Conservation (phyloP, 1,139 yeast species). For the Protomyces inouyei region DNA sequence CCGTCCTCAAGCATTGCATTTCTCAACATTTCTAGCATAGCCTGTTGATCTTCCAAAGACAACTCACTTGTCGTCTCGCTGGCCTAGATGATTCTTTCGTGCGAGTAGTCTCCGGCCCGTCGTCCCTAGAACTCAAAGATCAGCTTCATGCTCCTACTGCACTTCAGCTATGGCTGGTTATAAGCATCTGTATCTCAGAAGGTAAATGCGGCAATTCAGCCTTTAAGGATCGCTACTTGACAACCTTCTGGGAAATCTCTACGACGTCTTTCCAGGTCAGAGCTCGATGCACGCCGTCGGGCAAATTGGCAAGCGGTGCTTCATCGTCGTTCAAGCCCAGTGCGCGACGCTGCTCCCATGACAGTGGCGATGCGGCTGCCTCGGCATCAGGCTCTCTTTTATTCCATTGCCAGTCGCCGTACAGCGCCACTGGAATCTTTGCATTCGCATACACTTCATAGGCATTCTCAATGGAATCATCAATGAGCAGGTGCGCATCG, state of each 20-base stretch:
- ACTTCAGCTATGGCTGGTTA: too few relatives aligned
- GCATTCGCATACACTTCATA: constrained; percentile 20
- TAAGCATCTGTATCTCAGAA: background rate
- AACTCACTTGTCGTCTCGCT: background rate
- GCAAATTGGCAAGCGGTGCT: constrained; percentile 6
- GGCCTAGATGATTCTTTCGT: background rate
- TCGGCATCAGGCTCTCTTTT: constrained; percentile 5
- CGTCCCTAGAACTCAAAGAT: too few relatives aligned
- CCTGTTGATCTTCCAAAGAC: background rate
- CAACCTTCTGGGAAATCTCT: background rate
- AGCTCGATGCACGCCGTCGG: constrained; percentile 1
- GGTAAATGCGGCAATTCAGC: background rate
- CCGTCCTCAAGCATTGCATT: background rate
- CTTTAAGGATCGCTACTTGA: background rate
- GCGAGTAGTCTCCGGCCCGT: too few relatives aligned
- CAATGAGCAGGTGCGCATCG: constrained; percentile 12
- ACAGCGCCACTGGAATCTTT: constrained; percentile 19
- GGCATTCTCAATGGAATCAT: constrained; percentile 25
- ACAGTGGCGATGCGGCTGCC: constrained; percentile 10
- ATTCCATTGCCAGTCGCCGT: constrained; percentile 26
- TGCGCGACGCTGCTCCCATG: constrained; percentile 6
- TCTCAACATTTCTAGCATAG: background rate
- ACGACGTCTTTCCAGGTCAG: constrained; percentile 5
- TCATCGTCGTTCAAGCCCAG: constrained; percentile 4
- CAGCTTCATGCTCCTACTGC: too few relatives aligned